Evolutionary conservation across 495 filamentous ascomycete species (phyloP).

Genomic region (Lophium mytilinum): DNA sequence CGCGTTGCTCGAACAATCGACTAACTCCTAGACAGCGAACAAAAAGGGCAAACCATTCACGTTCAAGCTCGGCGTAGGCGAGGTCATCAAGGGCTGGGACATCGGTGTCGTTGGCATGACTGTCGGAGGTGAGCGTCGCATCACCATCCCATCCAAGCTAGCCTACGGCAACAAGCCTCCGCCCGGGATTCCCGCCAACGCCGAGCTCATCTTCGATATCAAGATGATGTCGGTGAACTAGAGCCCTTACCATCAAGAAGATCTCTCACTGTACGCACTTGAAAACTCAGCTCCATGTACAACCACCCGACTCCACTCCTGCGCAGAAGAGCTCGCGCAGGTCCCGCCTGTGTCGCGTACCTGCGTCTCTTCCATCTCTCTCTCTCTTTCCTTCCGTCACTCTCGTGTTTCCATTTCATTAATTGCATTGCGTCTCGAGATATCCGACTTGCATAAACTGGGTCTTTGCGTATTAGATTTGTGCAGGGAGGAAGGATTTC

Average conservation of each 20-base stretch:
- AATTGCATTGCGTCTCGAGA: constrained; percentile 26
- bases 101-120: constrained; percentile 87
- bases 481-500: constrained; percentile 31
- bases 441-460: constrained; percentile 30
- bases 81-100: constrained; percentile 99
- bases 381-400: constrained; percentile 4
- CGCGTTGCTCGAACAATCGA: background rate
- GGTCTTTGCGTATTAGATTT: constrained; percentile 9
- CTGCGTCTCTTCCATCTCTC: constrained; percentile 4
- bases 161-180: constrained; percentile 77
- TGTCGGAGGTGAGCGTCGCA: constrained; percentile 82
- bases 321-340: constrained; percentile 16
- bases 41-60: constrained; percentile 95
- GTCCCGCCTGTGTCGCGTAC: constrained; percentile 1
- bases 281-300: constrained; percentile 18
- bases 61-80: constrained; percentile 86
- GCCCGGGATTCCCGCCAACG: constrained; percentile 82
- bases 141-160: constrained; percentile 74
- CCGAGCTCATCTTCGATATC: constrained; percentile 84
- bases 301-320: constrained; percentile 22
- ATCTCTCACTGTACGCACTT: background rate
- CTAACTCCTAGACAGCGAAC: constrained; percentile 58
- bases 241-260: background rate
- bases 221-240: constrained; percentile 68
- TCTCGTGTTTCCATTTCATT: background rate